Conservation (phyloP, 768 basidiomycete species). For the Serpula lacrymans region DNA sequence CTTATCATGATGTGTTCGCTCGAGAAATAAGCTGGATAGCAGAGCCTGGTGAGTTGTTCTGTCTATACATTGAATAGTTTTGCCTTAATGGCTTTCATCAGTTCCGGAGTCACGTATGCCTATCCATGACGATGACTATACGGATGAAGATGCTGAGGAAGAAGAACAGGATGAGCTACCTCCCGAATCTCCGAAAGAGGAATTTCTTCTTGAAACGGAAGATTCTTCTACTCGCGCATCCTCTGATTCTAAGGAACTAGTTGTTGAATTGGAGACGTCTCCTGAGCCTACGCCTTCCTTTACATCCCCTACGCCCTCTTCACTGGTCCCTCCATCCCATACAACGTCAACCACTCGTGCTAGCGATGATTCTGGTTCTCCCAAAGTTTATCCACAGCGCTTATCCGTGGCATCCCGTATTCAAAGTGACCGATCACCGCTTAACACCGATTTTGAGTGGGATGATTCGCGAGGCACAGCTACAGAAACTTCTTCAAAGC, state of each 20-base stretch:
- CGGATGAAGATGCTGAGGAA: slow-evolving; percentile 41
- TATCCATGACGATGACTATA: slow-evolving; percentile 51
- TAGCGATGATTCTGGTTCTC: slow-evolving; percentile 49
- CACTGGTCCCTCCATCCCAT: slow-evolving; percentile 43
- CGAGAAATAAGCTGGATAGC: slow-evolving; percentile 78
- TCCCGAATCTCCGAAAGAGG: slow-evolving; percentile 46
- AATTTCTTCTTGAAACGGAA: slow-evolving; percentile 44
- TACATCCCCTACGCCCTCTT: slow-evolving; percentile 48
- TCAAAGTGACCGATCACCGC: slow-evolving; percentile 58
- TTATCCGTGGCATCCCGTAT: slow-evolving; percentile 62
- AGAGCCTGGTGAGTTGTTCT: slow-evolving; percentile 52
- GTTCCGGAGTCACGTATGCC: slow-evolving; percentile 66
- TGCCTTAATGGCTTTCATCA: slow-evolving; percentile 18
- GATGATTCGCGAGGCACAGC: slow-evolving; percentile 42
- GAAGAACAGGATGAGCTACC: slow-evolving; percentile 51
- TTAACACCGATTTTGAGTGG: slow-evolving; percentile 45
- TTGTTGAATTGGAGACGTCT: slow-evolving; percentile 62
- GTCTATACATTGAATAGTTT: slow-evolving; percentile 2
- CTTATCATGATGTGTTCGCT: slow-evolving; percentile 46
- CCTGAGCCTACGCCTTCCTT: slow-evolving; percentile 45
- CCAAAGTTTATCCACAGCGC: slow-evolving; percentile 55
- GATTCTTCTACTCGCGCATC: slow-evolving; percentile 56
- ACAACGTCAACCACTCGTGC: slow-evolving; percentile 35
- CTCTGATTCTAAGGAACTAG: slow-evolving; percentile 55
- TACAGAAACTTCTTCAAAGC: slow-evolving; percentile 49